phyloP scores from a whole-genome alignment of 371 early-diverging fungal species.

The Lichtheimia hyalospora region DNA sequence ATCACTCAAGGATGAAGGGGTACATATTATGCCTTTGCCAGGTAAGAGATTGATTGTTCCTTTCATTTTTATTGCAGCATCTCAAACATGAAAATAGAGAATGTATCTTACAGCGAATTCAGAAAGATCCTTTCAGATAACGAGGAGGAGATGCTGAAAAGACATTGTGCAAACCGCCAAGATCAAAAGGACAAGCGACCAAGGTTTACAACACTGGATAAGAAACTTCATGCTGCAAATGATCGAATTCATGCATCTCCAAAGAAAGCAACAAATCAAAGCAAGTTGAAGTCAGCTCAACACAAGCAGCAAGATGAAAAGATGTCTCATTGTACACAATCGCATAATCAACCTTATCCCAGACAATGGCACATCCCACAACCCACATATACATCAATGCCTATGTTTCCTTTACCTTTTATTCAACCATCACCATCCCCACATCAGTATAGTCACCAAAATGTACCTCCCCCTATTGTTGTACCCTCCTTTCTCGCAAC shows the following conservation, averaged over 20 bases:
- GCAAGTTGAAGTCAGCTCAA: not conserved
- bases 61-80: no score
- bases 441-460: not conserved
- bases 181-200: constrained; percentile 7
- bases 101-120: constrained; percentile 32
- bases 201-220: constrained; percentile 7
- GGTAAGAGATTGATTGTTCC: constrained; percentile 15
- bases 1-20: constrained; percentile 13
- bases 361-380: no score
- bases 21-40: constrained; percentile 30
- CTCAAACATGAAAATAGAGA: constrained; percentile 12
- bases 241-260: not conserved
- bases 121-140: constrained; percentile 29
- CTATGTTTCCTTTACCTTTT: not conserved
- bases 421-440: not conserved
- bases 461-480: not conserved
- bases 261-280: not conserved
- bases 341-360: not conserved
- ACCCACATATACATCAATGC: not conserved
- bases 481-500: not conserved
- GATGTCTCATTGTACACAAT: not conserved
- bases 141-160: constrained; percentile 23
- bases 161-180: constrained; percentile 13
- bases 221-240: not conserved
- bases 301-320: not conserved